Evolutionary conservation across 1,284 basidiomycete species (phyloP).

Genomic region (Fistulinella cinereoalba): DNA sequence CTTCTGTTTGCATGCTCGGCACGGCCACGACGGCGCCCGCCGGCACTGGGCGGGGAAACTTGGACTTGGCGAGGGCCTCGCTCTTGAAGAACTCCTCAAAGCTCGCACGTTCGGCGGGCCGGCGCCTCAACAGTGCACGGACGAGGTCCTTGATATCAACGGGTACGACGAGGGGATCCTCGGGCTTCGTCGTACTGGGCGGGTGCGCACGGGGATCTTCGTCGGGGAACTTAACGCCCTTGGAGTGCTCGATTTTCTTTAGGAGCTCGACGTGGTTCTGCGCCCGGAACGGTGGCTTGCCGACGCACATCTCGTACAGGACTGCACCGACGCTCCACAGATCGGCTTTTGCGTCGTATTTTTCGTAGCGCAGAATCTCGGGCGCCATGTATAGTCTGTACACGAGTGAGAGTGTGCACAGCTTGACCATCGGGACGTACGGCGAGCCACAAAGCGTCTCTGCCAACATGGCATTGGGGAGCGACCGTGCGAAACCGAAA

Average conservation of each 20-base stretch:
- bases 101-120: constrained; percentile 80
- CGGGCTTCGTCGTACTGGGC: constrained; percentile 22
- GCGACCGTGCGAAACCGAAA: constrained; percentile 93
- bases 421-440: constrained; percentile 48
- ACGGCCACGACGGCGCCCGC: constrained; percentile 8
- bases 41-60: constrained; percentile 55
- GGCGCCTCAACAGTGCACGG: constrained; percentile 76
- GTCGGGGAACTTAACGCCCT: constrained; percentile 90
- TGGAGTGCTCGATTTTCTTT: constrained; percentile 86
- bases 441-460: constrained; percentile 98
- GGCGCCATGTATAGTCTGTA: constrained; percentile 98
- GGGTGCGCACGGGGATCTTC: constrained; percentile 55
- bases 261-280: constrained; percentile 95
- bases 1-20: constrained; percentile 25
- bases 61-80: constrained; percentile 77
- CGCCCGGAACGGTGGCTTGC: constrained; percentile 92
- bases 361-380: constrained; percentile 95
- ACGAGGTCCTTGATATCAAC: constrained; percentile 89
- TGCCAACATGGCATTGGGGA: constrained; percentile 91
- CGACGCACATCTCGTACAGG: constrained; percentile 92
- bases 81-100: constrained; percentile 93
- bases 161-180: constrained; percentile 61
- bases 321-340: constrained; percentile 98
- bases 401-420: too few relatives aligned
- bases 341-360: constrained; percentile 97